Conservation (phyloP, 208 protist genomes). For the Angomonas ambiguus region DNA sequence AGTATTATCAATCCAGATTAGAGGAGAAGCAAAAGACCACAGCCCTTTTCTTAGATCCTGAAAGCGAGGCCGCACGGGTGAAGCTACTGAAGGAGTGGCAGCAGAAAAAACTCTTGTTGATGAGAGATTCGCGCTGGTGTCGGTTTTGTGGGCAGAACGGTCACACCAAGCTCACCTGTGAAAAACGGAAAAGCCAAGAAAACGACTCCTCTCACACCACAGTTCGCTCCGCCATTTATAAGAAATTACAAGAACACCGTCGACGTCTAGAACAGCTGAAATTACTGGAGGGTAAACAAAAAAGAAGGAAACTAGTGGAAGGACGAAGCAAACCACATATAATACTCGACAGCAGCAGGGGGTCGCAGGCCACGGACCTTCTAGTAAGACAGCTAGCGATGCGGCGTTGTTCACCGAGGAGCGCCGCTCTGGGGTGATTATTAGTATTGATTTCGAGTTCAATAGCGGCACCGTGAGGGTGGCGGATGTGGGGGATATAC, state of each 20-base stretch:
- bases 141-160: constrained; percentile 50
- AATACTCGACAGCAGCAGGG: not conserved
- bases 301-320: constrained; percentile 7
- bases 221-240: not conserved
- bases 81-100: constrained; percentile 38
- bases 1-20: constrained; percentile 21
- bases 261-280: constrained; percentile 66
- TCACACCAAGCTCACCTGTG: constrained; percentile 38
- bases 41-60: constrained; percentile 22
- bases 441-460: constrained; percentile 58
- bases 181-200: not conserved
- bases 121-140: constrained; percentile 58
- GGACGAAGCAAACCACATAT: constrained; percentile 7
- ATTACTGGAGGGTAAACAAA: constrained; percentile 64
- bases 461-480: constrained; percentile 77
- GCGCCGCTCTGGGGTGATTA: constrained; percentile 61
- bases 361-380: not conserved
- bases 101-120: constrained; percentile 28
- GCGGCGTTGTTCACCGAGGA: constrained; percentile 56
- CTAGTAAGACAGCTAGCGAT: not conserved
- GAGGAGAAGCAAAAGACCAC: constrained; percentile 17
- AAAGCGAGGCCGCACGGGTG: constrained; percentile 19
- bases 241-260: constrained; percentile 53
- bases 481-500: constrained; percentile 59
- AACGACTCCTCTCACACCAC: not conserved